These are phyloP conservation scores for Populus pruinosa DNA, from an alignment of 345 rosid genomes.

Conservation along the genomic window DNA sequence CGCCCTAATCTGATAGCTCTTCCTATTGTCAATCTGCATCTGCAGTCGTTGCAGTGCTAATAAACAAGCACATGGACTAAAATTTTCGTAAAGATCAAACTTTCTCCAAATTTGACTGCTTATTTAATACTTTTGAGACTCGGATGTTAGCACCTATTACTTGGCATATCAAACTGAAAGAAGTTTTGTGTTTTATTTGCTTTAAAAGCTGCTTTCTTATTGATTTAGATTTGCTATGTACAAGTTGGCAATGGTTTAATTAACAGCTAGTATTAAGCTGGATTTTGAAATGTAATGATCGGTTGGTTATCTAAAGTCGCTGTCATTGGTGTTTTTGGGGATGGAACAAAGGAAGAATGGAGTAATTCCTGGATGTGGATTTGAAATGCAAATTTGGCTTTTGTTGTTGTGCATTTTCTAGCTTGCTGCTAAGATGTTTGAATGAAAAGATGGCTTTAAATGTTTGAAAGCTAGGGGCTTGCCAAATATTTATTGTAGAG, in stretches of 20 bases:
- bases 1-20: neutral
- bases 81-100: neutral
- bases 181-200: neutral
- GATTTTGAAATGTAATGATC: neutral
- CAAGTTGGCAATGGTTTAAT: neutral
- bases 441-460: neutral
- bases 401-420: neutral
- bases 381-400: neutral
- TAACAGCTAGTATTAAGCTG: neutral
- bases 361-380: neutral
- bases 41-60: neutral
- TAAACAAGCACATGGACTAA: neutral
- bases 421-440: neutral
- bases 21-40: neutral
- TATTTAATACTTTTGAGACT: neutral
- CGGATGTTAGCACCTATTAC: neutral
- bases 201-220: neutral
- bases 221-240: neutral
- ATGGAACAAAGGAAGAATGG: neutral
- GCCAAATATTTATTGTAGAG: neutral
- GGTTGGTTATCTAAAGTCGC: neutral
- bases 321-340: neutral
- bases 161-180: neutral
- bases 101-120: neutral
- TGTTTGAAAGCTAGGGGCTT: neutral